phyloP scores from a whole-genome alignment of 495 filamentous ascomycete species.

The Podospora comata region DNA sequence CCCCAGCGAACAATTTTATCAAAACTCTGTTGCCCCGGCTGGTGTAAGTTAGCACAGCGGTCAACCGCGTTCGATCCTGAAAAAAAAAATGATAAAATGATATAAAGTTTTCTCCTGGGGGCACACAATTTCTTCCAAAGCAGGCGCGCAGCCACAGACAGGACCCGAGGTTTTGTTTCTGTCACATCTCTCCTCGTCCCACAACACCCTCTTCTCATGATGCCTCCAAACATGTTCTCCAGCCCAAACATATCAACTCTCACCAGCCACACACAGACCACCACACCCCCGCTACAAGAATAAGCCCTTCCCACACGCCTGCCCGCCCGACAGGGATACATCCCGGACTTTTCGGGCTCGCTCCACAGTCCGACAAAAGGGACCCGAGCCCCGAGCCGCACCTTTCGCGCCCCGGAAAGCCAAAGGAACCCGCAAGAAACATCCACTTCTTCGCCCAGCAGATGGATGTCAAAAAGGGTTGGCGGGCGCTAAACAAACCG shows the following conservation, averaged over 20 bases:
- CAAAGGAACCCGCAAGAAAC: neutral
- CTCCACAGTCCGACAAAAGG: slow-evolving; percentile 2
- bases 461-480: neutral
- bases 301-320: neutral
- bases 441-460: neutral
- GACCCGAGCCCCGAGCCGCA: neutral
- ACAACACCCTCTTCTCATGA: neutral
- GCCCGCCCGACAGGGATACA: neutral
- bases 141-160: neutral
- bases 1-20: no score
- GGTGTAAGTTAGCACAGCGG: neutral
- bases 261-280: neutral
- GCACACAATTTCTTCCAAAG: neutral
- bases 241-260: neutral
- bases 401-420: neutral
- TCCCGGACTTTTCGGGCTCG: slow-evolving; percentile 2
- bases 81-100: neutral
- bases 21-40: neutral
- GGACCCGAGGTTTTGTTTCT: neutral
- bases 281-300: neutral
- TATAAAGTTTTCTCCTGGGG: neutral
- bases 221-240: neutral
- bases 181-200: neutral
- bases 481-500: neutral
- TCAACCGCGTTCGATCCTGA: neutral